A percentile compares a stretch with the other conserved stretches of the same genome.
phyloP scores from a whole-genome alignment of 768 basidiomycete genomes.

The Royoungia palumana region DNA sequence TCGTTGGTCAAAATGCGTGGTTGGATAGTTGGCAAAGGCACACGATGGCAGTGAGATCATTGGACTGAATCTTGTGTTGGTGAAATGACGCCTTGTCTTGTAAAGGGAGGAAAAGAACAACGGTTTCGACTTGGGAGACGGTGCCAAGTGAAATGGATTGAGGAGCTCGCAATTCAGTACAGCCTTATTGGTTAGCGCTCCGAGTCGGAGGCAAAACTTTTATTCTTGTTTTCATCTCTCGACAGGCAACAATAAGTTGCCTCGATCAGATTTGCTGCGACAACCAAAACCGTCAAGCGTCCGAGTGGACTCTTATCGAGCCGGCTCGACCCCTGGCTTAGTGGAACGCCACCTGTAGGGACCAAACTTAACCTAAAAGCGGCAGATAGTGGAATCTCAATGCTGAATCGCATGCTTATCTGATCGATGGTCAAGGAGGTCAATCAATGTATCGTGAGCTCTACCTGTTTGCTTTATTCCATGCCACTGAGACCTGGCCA shows the following conservation, averaged over 20 bases:
- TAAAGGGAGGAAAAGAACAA: not conserved
- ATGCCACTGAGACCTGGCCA: not conserved
- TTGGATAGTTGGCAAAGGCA: slow-evolving; percentile 1
- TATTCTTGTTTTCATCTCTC: not conserved
- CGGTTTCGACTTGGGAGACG: not conserved
- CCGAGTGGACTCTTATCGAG: not conserved
- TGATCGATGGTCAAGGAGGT: not conserved
- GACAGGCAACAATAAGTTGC: not conserved
- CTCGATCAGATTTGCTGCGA: not conserved
- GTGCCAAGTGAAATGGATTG: no score
- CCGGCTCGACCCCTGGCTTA: slow-evolving; percentile 4
- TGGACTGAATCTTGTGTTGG: not conserved
- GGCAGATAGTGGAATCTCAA: not conserved
- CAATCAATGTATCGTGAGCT: not conserved
- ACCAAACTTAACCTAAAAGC: not conserved
- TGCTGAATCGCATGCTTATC: not conserved
- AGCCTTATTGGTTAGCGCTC: no score
- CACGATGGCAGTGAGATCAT: not conserved
- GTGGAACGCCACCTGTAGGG: not conserved
- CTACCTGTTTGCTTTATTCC: not conserved
- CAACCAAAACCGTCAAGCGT: not conserved
- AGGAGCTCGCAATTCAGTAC: no score
- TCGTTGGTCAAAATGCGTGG: slow-evolving; percentile 4
- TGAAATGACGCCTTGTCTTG: not conserved
- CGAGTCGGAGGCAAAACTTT: no score